Conservation (phyloP, 2,329 filamentous ascomycete species). For the Conoideocrella luteorostrata region DNA sequence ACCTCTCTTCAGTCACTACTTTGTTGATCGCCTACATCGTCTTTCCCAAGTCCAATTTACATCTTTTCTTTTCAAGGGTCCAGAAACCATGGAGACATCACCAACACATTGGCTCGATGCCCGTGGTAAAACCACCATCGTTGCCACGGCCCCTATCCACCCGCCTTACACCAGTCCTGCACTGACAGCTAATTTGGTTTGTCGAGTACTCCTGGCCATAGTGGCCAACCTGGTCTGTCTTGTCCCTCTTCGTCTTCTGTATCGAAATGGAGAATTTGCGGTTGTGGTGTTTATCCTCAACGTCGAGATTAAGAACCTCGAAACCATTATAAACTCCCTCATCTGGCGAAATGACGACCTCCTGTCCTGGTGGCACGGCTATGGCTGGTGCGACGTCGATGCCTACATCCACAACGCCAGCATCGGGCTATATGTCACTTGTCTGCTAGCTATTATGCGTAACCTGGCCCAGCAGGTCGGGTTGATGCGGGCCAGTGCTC, state of each 20-base stretch:
- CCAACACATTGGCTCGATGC: background rate
- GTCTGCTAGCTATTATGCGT: slow-evolving; percentile 48
- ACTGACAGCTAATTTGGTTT: slow-evolving; percentile 39
- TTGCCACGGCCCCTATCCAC: slow-evolving; percentile 2
- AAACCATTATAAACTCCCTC: slow-evolving; percentile 43
- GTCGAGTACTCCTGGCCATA: slow-evolving; percentile 41
- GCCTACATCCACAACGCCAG: slow-evolving; percentile 39
- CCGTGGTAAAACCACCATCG: slow-evolving; percentile 3
- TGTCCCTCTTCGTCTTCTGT: slow-evolving; percentile 46
- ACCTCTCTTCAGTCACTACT: background rate
- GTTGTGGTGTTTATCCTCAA: slow-evolving; percentile 43
- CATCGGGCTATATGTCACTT: slow-evolving; percentile 42
- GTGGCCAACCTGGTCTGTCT: slow-evolving; percentile 39
- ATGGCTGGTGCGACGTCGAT: slow-evolving; percentile 48
- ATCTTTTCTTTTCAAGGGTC: background rate
- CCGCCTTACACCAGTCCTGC: slow-evolving; percentile 21
- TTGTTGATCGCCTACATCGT: background rate
- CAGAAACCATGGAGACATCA: slow-evolving; percentile 3
- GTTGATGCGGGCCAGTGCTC: slow-evolving; percentile 32
- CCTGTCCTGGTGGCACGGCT: slow-evolving; percentile 43
- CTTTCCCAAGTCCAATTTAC: background rate
- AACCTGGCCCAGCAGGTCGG: slow-evolving; percentile 46
- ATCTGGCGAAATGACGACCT: slow-evolving; percentile 49
- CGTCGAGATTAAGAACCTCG: slow-evolving; percentile 39
- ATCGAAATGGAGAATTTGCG: slow-evolving; percentile 47